Conservation (phyloP, 352 stramenopile species). For the Phytophthora parvispora region DNA sequence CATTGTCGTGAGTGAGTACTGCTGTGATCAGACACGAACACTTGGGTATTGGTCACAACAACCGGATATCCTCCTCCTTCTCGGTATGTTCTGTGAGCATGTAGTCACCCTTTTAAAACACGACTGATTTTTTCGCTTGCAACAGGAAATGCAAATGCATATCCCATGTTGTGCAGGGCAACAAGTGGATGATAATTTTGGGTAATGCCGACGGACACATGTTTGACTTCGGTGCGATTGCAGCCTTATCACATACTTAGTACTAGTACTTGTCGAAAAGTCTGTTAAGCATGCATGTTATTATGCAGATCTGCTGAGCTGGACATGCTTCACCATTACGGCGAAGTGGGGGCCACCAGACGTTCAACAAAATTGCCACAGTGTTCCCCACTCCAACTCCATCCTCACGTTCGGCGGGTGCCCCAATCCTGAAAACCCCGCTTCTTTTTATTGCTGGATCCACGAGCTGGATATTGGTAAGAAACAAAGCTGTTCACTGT, state of each 20-base stretch:
- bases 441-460: background rate
- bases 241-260: too few relatives aligned
- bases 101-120: too few relatives aligned
- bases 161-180: background rate
- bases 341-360: background rate
- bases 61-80: background rate
- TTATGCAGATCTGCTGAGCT: background rate
- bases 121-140: too few relatives aligned
- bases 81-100: too few relatives aligned
- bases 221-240: background rate
- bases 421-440: background rate
- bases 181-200: background rate
- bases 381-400: background rate
- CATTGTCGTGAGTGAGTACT: too few relatives aligned
- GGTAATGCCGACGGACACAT: background rate
- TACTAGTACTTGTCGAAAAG: background rate
- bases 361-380: background rate
- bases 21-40: background rate
- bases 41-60: background rate
- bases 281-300: background rate
- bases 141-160: background rate
- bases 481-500: background rate
- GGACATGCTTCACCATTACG: background rate
- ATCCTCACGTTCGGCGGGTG: background rate
- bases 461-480: background rate